Conservation (phyloP, 2,329 filamentous ascomycete species). For the Ophiostoma sp. region DNA sequence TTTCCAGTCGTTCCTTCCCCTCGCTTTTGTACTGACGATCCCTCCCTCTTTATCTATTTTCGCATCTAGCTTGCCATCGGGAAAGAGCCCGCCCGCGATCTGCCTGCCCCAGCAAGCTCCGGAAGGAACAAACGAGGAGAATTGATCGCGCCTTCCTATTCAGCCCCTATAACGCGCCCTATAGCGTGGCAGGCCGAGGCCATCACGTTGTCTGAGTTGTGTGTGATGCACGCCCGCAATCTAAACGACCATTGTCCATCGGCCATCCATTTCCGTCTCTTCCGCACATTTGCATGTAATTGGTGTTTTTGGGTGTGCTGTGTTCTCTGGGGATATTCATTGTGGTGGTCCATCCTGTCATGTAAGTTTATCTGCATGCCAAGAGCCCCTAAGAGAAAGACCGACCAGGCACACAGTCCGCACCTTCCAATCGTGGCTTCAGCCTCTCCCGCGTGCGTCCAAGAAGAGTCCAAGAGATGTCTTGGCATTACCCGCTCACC, state of each 20-base stretch:
- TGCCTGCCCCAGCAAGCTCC: no score
- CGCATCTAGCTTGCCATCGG: not conserved
- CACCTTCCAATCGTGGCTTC: constrained; percentile 26
- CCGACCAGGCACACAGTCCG: not conserved
- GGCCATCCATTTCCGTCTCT: not conserved
- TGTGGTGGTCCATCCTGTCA: not conserved
- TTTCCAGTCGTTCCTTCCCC: not conserved
- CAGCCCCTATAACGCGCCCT: constrained; percentile 9
- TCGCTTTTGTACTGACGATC: not conserved
- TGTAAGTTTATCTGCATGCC: constrained; percentile 12
- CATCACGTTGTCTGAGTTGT: not conserved
- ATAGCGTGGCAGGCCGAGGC: not conserved
- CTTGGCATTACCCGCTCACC: not conserved
- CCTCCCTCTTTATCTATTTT: constrained; percentile 8
- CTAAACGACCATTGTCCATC: not conserved
- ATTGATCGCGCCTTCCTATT: not conserved
- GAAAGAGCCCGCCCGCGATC: not conserved
- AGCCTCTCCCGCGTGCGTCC: constrained; percentile 19
- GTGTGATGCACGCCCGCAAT: not conserved
- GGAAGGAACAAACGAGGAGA: not conserved
- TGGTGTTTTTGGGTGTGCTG: not conserved
- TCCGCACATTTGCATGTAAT: not conserved
- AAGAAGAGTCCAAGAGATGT: not conserved
- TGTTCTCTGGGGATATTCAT: not conserved
- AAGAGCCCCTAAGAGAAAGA: constrained; percentile 9